Base-by-base conservation (phyloP, 306 rosid species). In the Pyrus bretschneideri region DNA sequence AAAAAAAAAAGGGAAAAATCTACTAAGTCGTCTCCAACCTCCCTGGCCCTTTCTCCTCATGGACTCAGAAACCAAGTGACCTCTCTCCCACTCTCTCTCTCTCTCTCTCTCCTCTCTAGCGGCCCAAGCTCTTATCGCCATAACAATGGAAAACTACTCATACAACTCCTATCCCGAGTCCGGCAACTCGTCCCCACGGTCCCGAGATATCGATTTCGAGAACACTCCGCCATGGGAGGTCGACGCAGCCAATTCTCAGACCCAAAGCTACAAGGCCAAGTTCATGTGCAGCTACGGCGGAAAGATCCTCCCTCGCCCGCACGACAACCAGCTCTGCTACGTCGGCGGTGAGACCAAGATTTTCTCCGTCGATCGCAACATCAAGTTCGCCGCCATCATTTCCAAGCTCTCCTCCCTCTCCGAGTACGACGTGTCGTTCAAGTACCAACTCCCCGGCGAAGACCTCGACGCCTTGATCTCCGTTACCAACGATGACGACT, bases 261-360 rank as follows among this genome's bases (percentile, higher is more conserved):
- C 71, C 0, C 87, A 84, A 3, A 89, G 69, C 77, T 92, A 92
- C 86, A 90, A 88, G 73, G 93, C 80, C 44, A 95, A 92, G 74
- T 88, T 95, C 84, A 92, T 95, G 96, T 95, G 96, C 75, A 90
- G 97, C 85, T 95, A 95, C 59, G 96, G 97, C 67, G 98, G 98
- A 4, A 95, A 95, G 87, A 95, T 95, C 91, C 93, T 88, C 25
- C 98, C 98, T 3, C 96, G 98, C 10, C 80, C 87, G 3, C 97
- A 95, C 76, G 98, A 95, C 71, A 95, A 92, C 71, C 90, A 84
- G 22, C 96, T 95, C 68, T 90, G 93, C 72, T 95, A 95, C 83
- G 86, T 88, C 70, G 96, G 92, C 68, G 98, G 98, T 13, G 98
- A 92, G 67, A 95, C 98, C 51, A 95, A 95, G 85, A 95, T 95